phyloP scores from a whole-genome alignment of 1,284 basidiomycete species.

The Pholiota adiposa region DNA sequence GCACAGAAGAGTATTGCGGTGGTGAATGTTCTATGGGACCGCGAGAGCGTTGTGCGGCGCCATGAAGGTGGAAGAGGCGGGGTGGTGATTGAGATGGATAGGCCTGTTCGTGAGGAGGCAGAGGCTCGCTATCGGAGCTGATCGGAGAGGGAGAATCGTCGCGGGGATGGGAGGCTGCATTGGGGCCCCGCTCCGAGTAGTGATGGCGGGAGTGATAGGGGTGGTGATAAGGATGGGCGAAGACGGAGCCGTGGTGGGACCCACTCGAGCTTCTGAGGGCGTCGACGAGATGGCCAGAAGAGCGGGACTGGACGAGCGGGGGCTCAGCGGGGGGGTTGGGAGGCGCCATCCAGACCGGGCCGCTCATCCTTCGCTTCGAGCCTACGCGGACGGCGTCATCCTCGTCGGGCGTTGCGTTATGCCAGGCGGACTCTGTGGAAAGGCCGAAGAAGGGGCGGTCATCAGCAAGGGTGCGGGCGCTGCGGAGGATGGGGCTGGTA shows the following conservation, averaged over 20 bases:
- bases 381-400: constrained; percentile 32
- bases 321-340: constrained; percentile 32
- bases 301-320: constrained; percentile 39
- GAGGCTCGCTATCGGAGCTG: constrained; percentile 67
- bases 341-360: constrained; percentile 55
- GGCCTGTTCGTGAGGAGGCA: constrained; percentile 29
- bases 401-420: constrained; percentile 14
- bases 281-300: constrained; percentile 47
- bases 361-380: constrained; percentile 47
- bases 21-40: constrained; percentile 34
- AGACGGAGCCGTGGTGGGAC: constrained; percentile 34
- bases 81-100: constrained; percentile 32
- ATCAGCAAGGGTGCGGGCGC: constrained; percentile 46
- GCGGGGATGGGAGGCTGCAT: constrained; percentile 34
- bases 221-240: constrained; percentile 47
- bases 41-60: constrained; percentile 18
- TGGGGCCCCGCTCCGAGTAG: constrained; percentile 12
- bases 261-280: constrained; percentile 34
- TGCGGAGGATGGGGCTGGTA: constrained; percentile 61
- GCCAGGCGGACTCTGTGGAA: constrained; percentile 12
- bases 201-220: constrained; percentile 39
- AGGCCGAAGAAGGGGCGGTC: constrained; percentile 44
- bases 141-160: constrained; percentile 71
- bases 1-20: constrained; percentile 32
- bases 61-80: constrained; percentile 38